Base-by-base conservation (phyloP, 805 yeast species). In the Wickerhamomyces sydowiorum region DNA sequence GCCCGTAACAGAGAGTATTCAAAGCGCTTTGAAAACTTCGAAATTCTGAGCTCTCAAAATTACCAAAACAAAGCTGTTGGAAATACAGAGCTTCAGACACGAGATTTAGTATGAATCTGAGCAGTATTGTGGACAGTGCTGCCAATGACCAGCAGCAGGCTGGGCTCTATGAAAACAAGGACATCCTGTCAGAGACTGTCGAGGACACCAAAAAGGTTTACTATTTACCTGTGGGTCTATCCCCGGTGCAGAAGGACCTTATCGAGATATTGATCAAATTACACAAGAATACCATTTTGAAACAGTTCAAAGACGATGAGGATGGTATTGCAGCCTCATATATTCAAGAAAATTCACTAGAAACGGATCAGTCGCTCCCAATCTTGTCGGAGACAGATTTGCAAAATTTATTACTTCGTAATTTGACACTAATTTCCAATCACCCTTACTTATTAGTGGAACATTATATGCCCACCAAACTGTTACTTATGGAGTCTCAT, bases 361-460 rank as follows among this genome's bases (percentile, higher is more conserved):
- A 32, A 22, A 37, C 23, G n/a, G 47, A 28, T 9, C 7, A 19
- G 3, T 19, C 39, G 31, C 38, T 33, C 20, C 30, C 40, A 32
- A 29, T 39, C 4, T 41, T 52, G 15, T 36, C 41, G 12, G 53
- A 52, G 25, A 41, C 40, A 3, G 70, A 72, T 10, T 56, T 70
- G 47, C 58, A 73, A n/a, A 59, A 65, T 32, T 51, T 76, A 42
- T 54, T 75, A 42, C 58, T 67, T 35, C 66, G 70, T 7, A 79
- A 74, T 49, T 55, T 81, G 5, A 54, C 66, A 29, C 69, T 72
- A n/a, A 61, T 80, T 0, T 65, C 74, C 3, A 78, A 74, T 51
- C 90, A 86, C 59, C 87, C 91, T 2, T 77, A 82, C 33, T 61
- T 86, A 31, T 57, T 86, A 34, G 90, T 85, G 24, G 86, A 83